A percentile compares a stretch with the other conserved stretches of the same genome.
These are phyloP conservation scores for Salvia rosmarinus DNA, from an alignment of 257 asterid species.

Conservation along the genomic window DNA sequence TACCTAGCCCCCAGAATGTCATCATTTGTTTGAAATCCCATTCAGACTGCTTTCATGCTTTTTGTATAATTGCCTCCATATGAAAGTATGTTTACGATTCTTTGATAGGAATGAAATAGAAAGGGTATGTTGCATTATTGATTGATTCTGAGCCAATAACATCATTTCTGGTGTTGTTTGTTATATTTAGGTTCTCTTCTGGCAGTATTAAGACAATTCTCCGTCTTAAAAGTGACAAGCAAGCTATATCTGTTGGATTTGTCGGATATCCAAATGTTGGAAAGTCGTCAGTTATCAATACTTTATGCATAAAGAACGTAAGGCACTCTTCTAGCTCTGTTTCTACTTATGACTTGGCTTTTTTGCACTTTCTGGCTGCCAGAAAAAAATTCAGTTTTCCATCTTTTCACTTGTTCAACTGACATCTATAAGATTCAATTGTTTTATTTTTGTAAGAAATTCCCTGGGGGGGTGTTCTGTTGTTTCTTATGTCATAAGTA, in stretches of 20 bases:
- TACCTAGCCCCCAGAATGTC: not conserved
- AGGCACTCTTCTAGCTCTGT: slow-evolving; percentile 18
- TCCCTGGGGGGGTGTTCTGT: not conserved
- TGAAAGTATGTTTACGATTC: too few relatives aligned
- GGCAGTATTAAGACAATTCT: slow-evolving; percentile 84
- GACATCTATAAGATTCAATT: not conserved
- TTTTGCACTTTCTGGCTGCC: slow-evolving; percentile 16
- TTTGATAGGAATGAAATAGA: too few relatives aligned
- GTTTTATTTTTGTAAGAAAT: not conserved
- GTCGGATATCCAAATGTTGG: slow-evolving; percentile 99
- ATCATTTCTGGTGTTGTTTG: not conserved
- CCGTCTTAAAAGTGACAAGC: slow-evolving; percentile 90
- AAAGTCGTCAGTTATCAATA: slow-evolving; percentile 94
- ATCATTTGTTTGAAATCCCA: slow-evolving; percentile 8
- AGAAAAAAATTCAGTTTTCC: not conserved
- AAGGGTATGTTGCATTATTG: not conserved
- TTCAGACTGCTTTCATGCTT: not conserved
- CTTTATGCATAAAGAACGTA: slow-evolving; percentile 96
- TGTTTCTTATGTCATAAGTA: not conserved
- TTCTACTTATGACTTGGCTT: slow-evolving; percentile 16
- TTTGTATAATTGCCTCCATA: not conserved
- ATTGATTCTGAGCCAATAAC: slow-evolving; percentile 15
- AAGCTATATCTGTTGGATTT: slow-evolving; percentile 96
- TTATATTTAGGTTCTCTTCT: slow-evolving; percentile 71
- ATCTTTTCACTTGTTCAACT: not conserved